phyloP scores from a whole-genome alignment of 1,284 basidiomycete genomes.

The Moesziomyces globuligerus region DNA sequence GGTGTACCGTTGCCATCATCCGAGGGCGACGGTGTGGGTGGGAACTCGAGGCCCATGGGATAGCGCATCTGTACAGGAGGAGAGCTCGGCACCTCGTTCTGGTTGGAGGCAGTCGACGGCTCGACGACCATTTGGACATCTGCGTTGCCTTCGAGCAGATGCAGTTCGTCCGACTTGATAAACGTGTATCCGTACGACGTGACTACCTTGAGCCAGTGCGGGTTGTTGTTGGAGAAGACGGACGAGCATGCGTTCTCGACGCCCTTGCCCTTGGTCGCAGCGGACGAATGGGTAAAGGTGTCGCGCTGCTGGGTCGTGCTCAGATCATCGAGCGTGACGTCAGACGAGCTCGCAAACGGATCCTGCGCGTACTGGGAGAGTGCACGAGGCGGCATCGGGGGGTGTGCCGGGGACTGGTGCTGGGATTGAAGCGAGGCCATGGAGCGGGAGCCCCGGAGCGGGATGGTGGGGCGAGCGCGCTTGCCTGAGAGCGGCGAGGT shows the following conservation, averaged over 20 bases:
- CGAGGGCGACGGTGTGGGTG: slow-evolving; percentile 41
- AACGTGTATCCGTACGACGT: slow-evolving; percentile 51
- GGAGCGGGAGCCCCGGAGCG: slow-evolving; percentile 33
- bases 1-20: slow-evolving; percentile 32
- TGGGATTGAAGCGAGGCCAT: slow-evolving; percentile 16
- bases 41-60: slow-evolving; percentile 41
- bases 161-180: slow-evolving; percentile 42
- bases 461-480: slow-evolving; percentile 36
- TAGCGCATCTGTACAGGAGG: slow-evolving; percentile 36
- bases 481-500: slow-evolving; percentile 40
- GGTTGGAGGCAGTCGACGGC: slow-evolving; percentile 16
- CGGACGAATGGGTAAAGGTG: slow-evolving; percentile 41
- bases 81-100: slow-evolving; percentile 37
- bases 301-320: slow-evolving; percentile 28
- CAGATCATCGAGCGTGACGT: slow-evolving; percentile 40
- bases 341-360: slow-evolving; percentile 39
- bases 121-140: slow-evolving; percentile 51
- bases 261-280: slow-evolving; percentile 21
- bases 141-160: slow-evolving; percentile 39
- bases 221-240: slow-evolving; percentile 16
- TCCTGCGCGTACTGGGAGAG: slow-evolving; percentile 14
- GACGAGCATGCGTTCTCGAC: slow-evolving; percentile 4
- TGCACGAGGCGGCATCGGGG: slow-evolving; percentile 1
- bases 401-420: slow-evolving; percentile 2
- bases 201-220: slow-evolving; percentile 49